These are phyloP conservation scores for Beauveria pseudobassiana DNA, from an alignment of 2,329 filamentous ascomycete species.

Conservation along the genomic window DNA sequence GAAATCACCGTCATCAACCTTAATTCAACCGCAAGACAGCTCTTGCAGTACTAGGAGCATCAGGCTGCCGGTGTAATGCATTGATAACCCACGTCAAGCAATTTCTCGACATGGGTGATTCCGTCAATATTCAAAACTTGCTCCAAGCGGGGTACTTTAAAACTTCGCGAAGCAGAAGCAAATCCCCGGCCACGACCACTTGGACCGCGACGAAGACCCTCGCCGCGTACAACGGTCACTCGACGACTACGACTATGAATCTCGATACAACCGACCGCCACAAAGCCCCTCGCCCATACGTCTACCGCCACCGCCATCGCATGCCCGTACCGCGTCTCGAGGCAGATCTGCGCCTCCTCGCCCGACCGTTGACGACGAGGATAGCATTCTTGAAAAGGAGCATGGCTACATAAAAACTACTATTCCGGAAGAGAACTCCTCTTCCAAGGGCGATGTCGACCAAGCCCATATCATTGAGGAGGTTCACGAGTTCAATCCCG, in stretches of 20 bases:
- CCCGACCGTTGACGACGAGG: conserved; percentile 65
- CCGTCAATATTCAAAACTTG: conserved; percentile 37
- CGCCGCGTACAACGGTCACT: neutral
- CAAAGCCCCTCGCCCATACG: neutral
- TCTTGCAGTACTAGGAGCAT: neutral
- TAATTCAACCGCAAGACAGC: neutral
- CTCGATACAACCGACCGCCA: neutral
- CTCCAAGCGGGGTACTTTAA: conserved; percentile 44
- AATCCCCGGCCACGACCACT: neutral
- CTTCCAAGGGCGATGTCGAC: conserved; percentile 56
- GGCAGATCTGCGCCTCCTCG: conserved; percentile 39
- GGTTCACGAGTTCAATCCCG: conserved; percentile 51
- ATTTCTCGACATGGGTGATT: conserved; percentile 34
- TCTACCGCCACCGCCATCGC: conserved; percentile 2
- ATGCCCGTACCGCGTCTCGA: neutral
- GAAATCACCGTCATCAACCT: neutral
- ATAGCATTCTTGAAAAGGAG: conserved; percentile 54
- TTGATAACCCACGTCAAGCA: conserved; percentile 2
- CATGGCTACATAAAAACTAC: conserved; percentile 30
- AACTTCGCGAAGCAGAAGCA: conserved; percentile 32
- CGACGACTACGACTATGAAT: neutral
- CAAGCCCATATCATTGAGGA: conserved; percentile 62
- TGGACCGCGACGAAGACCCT: neutral
- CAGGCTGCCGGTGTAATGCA: neutral
- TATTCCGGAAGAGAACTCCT: conserved; percentile 44